Base-by-base conservation (phyloP, 306 rosid genomes). In the Inga oerstediana region DNA sequence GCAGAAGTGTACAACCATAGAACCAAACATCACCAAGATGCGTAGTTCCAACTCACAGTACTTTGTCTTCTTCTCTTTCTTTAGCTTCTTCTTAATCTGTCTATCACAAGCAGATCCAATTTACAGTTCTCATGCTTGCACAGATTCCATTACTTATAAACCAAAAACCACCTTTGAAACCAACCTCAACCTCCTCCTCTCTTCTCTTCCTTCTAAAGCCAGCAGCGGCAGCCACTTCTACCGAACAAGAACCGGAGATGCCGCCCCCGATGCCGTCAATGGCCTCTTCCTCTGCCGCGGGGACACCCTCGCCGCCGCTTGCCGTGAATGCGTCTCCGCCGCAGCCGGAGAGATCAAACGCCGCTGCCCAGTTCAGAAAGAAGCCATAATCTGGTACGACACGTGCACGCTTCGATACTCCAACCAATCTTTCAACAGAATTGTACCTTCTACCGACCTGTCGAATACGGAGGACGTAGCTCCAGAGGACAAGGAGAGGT, bases 201-300 rank as follows among this genome's bases (percentile, higher is more conserved):
- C 87, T 17, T 79, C 78, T 4, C 70, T 84, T 13, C 54, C 84
- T 46, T 84, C 84, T 72, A 75, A 75, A 62, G 77, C 87, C 74
- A 56, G 58, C 16, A 74, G 61, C 39, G 77, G 64, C 81, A 45
- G 27, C 15, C 76, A 73, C 17, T 84, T 75, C 77, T 11, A 74
- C 74, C 34, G 78, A 12, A 45, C 76, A 45, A 44, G 37, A 45
- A 72, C 59, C 17, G 14, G 58, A 4, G 66, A 70, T 27, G 30
- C 46, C 2, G 24, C 54, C 10, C 75, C 54, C 56, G 35, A 75
- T 5, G 79, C 32, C 0, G 65, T 77, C 37, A 71, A 85, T 0
- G 88, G 88, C 49, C 79, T 85, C 3, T 85, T 81, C 80, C 79
- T 77, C 72, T 85, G 88, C 79, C 79, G 88, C 3, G 85, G 88